phyloP scores from a whole-genome alignment of 805 yeast genomes.

The Jamesozyma jinghongensis region DNA sequence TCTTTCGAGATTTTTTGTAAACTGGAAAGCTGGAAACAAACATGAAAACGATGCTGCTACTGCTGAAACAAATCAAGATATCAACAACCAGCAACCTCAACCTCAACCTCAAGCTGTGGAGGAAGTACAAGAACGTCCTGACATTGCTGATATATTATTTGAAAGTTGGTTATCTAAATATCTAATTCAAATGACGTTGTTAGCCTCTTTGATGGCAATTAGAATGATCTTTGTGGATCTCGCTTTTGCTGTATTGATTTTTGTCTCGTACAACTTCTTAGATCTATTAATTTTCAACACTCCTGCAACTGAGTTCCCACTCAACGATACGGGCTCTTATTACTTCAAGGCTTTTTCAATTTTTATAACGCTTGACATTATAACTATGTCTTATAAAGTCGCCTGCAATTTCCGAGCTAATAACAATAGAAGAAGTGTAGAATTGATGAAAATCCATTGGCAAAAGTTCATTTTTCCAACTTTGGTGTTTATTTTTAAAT shows the following conservation, averaged over 20 bases:
- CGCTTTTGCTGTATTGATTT: not conserved
- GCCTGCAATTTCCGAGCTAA: not conserved
- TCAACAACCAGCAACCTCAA: not conserved
- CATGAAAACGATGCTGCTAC: not conserved
- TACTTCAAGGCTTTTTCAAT: not conserved
- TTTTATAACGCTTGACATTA: not conserved
- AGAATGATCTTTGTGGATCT: not conserved
- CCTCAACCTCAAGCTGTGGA: not conserved
- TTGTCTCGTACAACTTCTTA: not conserved
- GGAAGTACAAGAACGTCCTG: slow-evolving; percentile 1
- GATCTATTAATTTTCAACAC: not conserved
- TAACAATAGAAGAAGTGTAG: not conserved
- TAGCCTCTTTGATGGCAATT: not conserved
- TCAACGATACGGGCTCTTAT: not conserved
- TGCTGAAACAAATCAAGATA: not conserved
- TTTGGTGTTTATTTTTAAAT: not conserved
- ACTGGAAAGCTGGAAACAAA: too few relatives aligned
- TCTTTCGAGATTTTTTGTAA: slow-evolving; percentile 7
- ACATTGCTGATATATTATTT: slow-evolving; percentile 4
- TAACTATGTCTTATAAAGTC: not conserved
- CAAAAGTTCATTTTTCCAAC: not conserved
- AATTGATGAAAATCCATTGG: slow-evolving; percentile 2
- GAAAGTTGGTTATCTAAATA: slow-evolving; percentile 5
- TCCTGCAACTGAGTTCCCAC: not conserved
- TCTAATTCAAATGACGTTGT: not conserved